Conservation (phyloP, 257 asterid species). For the Craterostigma plantagineum region DNA sequence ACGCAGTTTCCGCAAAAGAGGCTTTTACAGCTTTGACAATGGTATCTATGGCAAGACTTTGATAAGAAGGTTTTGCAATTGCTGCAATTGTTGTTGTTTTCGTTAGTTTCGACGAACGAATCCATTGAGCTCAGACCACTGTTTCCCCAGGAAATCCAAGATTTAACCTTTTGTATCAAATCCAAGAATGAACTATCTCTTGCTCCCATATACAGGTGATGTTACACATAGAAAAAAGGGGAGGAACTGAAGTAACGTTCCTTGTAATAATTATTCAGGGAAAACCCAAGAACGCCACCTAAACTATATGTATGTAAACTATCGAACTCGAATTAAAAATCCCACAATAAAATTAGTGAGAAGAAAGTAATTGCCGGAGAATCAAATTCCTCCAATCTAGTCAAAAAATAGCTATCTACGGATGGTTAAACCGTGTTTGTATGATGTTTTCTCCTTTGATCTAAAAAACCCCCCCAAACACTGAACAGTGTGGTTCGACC, state of each 20-base stretch:
- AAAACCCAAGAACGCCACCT: constrained; percentile 18
- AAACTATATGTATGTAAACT: constrained; percentile 2
- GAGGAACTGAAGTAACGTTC: constrained; percentile 14
- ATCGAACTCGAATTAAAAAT: constrained; percentile 11
- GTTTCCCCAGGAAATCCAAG: constrained; percentile 44
- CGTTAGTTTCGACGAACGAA: constrained; percentile 17
- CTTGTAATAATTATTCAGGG: constrained; percentile 16
- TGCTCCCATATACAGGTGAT: too few species aligned
- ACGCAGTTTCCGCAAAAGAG: constrained; percentile 40
- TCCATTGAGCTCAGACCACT: constrained; percentile 14
- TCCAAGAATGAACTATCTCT: constrained; percentile 30
- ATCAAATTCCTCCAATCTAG: constrained; percentile 7
- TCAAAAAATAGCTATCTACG: too few species aligned
- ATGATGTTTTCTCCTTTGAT: constrained; percentile 2
- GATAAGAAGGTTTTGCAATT: constrained; percentile 23
- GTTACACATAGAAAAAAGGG: too few species aligned
- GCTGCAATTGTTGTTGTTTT: constrained; percentile 17
- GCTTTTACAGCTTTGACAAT: constrained; percentile 45
- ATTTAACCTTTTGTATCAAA: constrained; percentile 47
- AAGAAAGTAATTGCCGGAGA: constrained; percentile 6
- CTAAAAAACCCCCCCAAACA: too few species aligned
- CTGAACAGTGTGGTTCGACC: too few species aligned
- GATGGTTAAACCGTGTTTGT: background rate
- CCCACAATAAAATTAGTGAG: constrained; percentile 74
- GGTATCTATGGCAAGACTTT: constrained; percentile 28